These are phyloP conservation scores for Hemisphaericaspora subhashii DNA, from an alignment of 1,139 yeast species.

Conservation along the genomic window DNA sequence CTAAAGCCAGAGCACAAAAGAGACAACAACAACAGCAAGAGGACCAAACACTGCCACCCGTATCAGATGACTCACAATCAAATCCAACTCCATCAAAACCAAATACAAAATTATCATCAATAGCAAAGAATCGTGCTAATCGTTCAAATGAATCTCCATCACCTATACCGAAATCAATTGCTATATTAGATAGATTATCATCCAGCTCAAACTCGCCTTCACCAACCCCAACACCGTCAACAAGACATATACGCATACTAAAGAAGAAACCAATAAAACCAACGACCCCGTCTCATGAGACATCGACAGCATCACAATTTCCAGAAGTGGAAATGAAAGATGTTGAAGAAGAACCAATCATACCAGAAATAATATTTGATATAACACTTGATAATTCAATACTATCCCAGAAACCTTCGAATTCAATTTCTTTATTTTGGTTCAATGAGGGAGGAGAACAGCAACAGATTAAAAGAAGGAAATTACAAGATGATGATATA, in stretches of 20 bases:
- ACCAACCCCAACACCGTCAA: constrained; percentile 3
- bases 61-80: constrained; percentile 1
- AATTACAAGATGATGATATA: constrained; percentile 18
- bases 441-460: constrained; percentile 14
- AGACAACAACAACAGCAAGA: constrained; percentile 6
- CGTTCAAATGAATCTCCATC: constrained; percentile 12
- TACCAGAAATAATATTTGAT: constrained; percentile 12
- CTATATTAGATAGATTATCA: constrained; percentile 22
- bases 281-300: too few species aligned
- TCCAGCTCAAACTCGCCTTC: constrained; percentile 3
- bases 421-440: constrained; percentile 21
- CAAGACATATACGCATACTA: neutral
- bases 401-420: constrained; percentile 17
- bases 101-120: constrained; percentile 48
- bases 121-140: constrained; percentile 45
- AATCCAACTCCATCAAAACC: constrained; percentile 7
- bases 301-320: neutral
- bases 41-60: constrained; percentile 8
- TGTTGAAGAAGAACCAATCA: neutral
- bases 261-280: constrained; percentile 1
- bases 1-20: constrained; percentile 19
- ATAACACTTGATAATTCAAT: constrained; percentile 23
- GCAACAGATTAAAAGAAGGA: constrained; percentile 26
- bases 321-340: constrained; percentile 2
- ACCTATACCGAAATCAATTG: constrained; percentile 17